These are phyloP conservation scores for Talaromyces thailandensis DNA, from an alignment of 495 filamentous ascomycete species.

Conservation along the genomic window DNA sequence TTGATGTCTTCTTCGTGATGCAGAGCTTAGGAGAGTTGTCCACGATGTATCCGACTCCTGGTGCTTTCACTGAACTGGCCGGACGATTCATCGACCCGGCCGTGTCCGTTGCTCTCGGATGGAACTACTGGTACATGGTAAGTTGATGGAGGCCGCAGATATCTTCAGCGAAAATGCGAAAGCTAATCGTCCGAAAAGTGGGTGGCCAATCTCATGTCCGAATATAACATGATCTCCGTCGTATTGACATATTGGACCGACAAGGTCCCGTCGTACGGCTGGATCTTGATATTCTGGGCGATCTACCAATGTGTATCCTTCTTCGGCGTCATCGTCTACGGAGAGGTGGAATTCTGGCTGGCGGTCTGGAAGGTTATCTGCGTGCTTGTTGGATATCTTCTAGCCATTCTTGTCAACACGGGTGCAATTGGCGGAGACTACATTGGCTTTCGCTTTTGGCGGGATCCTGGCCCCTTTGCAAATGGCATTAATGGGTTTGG, in stretches of 20 bases:
- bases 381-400: constrained; percentile 25
- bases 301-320: constrained; percentile 35
- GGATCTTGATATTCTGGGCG: constrained; percentile 37
- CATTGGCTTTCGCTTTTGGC: constrained; percentile 55
- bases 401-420: constrained; percentile 38
- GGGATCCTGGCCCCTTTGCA: constrained; percentile 48
- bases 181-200: not conserved
- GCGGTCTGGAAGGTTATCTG: constrained; percentile 40
- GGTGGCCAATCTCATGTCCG: constrained; percentile 3
- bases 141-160: not conserved
- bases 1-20: constrained; percentile 25
- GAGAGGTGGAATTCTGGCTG: constrained; percentile 44
- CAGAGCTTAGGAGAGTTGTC: constrained; percentile 38
- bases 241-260: constrained; percentile 50
- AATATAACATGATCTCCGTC: constrained; percentile 18
- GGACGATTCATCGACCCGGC: constrained; percentile 38
- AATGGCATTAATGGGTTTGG: constrained; percentile 61
- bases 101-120: constrained; percentile 41
- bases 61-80: constrained; percentile 38
- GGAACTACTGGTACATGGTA: constrained; percentile 33
- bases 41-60: constrained; percentile 47
- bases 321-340: constrained; percentile 42
- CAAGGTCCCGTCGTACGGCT: constrained; percentile 31
- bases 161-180: not conserved
- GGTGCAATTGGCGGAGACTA: constrained; percentile 47